Evolutionary conservation across 164 flowering plant species (phyloP), one percentile per base, ranked within the genome.

Genomic region (Aristolochia fimbriata): DNA sequence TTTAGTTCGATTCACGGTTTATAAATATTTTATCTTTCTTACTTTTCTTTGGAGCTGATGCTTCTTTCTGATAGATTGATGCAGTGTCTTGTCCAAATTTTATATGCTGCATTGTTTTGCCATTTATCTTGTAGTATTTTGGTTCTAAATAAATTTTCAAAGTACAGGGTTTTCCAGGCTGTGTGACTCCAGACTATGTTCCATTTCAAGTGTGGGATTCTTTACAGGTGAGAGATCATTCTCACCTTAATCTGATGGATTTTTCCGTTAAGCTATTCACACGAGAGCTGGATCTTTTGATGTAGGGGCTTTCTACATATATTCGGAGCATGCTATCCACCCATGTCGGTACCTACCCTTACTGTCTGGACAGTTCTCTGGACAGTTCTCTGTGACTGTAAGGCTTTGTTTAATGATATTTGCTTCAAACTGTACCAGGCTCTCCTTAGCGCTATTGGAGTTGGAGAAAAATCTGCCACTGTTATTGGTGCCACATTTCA

Each of bases 401-500:
- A n/a, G 20, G 8, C 23, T 46, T 60, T 43, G 15, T 49, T 37
- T 37, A 10, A 37, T 37, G 43, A 7, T 27, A 27, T 15, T 57
- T 22, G 25, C 31, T 31, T 1, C 15, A 30, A 9, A 11, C 47
- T 16, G 27, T 13, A 56, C 53, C 63, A 94, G 99, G 97, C 99
- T 73, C 89, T 94, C 54, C 63, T 94, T 63, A 83, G 96, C 75
- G 99, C 97, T 27, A 94, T 91, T 70, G 99, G 99, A 21, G 99
- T 94, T 56, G 99, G 99, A 58, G 95, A 88, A 78, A 83, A 88
- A 72, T 90, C 97, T 2, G 97, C 99, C 2, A 91, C 99, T 50
- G 95, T 91, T 10, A 76, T 91, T 51, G 97, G 99, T 65, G 99
- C 97, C 47, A 94, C 97, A 31, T 94, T 94, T 78, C 97, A 83